Evolutionary conservation across 148 eudicot species (phyloP), one percentile per base, ranked within the genome.

Genomic region (Nyssa sinensis): DNA sequence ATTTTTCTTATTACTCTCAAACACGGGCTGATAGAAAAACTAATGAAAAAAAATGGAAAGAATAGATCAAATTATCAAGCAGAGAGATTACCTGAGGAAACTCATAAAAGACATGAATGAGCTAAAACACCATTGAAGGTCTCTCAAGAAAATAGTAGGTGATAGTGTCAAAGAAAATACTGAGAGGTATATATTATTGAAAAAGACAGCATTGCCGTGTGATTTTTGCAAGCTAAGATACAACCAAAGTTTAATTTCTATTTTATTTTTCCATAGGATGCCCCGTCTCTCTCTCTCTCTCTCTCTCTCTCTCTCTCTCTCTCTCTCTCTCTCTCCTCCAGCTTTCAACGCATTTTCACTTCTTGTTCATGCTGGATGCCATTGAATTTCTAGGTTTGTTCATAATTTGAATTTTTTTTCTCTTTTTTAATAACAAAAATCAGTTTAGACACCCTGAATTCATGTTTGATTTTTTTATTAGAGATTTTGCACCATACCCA

Each of bases 211-310:
- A 64, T 39, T 67, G 60, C 61, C 41, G 16, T 17, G 24, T 16
- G 41, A 61, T 28, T 27, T 72, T 72, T 62, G 60, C 67, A 72
- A 72, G 67, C 67, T 75, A 75, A 67, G 72, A 23, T 49, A 10
- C 8, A 49, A n/a, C n/a, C n/a, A n/a, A n/a, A n/a, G n/a, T n/a
- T 57, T 19, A 4, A 19, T 19, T 69, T 31, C 11, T 49, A 25
- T 5, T 55, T n/a, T 14, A 12, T 19, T 4, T 9, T n/a, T 31
- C 70, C 51, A 71, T 78, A 68, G 74, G 85, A 82, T 82, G 70
- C 74, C 57, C 69, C 62, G 85, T 82, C 81, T n/a, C 65, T 66
- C 62, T 75, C 79, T 37, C 61, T 67, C 57, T 55, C 73, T 51
- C 24, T 66, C 66, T 53, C 21, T 70, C 69, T 41, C 23, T 44